Percentiles rank a stretch among this genome's conserved stretches.
These are phyloP conservation scores for Gracilaria gracilis DNA, from an alignment of 23 red algal genomes.

Conservation along the genomic window DNA sequence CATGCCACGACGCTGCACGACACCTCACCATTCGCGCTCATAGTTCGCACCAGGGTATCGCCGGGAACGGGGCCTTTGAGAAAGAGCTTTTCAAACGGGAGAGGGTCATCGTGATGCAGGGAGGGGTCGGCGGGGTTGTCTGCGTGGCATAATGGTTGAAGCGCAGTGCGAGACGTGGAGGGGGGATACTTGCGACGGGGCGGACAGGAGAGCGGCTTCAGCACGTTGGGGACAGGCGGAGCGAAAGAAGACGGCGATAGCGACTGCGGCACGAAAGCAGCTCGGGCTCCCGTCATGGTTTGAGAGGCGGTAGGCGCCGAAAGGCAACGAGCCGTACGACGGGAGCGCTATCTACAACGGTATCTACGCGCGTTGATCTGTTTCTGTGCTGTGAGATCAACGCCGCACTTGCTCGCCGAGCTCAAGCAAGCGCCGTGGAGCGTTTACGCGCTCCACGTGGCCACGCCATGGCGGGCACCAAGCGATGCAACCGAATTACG, in stretches of 20 bases:
- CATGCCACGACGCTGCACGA: slow-evolving; percentile 74
- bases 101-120: slow-evolving; percentile 36
- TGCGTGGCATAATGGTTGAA: background rate
- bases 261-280: background rate
- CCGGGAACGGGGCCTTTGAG: slow-evolving; percentile 79
- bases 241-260: background rate
- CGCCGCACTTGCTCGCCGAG: background rate
- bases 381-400: background rate
- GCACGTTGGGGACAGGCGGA: background rate
- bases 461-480: background rate
- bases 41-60: slow-evolving; percentile 80
- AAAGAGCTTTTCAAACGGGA: slow-evolving; percentile 62
- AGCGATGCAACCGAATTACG: background rate
- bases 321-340: background rate
- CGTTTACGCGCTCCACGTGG: background rate
- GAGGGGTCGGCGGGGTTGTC: background rate
- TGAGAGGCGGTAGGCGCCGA: background rate
- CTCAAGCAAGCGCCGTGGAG: background rate
- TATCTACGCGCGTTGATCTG: background rate
- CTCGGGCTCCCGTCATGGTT: background rate
- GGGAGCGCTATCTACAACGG: too few species aligned
- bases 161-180: background rate
- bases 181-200: background rate
- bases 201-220: background rate
- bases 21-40: slow-evolving; percentile 76